These are phyloP conservation scores for Colletotrichum karsti DNA, from an alignment of 2,329 filamentous ascomycete genomes.

Conservation along the genomic window DNA sequence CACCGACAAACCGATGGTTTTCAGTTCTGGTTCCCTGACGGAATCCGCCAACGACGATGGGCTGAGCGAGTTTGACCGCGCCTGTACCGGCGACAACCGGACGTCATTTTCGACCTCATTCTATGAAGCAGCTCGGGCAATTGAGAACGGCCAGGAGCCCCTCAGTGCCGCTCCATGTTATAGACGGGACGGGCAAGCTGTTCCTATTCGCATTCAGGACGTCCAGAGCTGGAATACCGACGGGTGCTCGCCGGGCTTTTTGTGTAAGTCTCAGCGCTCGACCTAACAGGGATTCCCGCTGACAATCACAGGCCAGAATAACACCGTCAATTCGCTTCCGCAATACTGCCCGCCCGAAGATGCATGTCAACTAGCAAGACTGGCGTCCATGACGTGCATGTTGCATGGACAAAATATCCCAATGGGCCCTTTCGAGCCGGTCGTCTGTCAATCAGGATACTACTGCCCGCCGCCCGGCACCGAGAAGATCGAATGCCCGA, in stretches of 20 bases:
- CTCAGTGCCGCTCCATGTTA: slow-evolving; percentile 50
- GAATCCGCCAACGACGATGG: slow-evolving; percentile 25
- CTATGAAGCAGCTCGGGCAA: slow-evolving; percentile 42
- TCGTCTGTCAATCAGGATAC: slow-evolving; percentile 56
- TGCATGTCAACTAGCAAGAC: slow-evolving; percentile 44
- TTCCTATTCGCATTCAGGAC: slow-evolving; percentile 50
- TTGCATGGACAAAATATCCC: slow-evolving; percentile 43
- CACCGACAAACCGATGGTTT: slow-evolving; percentile 36
- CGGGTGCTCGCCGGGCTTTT: slow-evolving; percentile 51
- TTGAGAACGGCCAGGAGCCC: slow-evolving; percentile 36
- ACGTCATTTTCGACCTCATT: slow-evolving; percentile 50
- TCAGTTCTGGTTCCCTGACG: slow-evolving; percentile 36
- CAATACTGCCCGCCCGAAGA: slow-evolving; percentile 51
- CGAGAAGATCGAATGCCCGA: slow-evolving; percentile 51
- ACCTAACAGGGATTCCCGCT: not conserved
- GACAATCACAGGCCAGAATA: slow-evolving; percentile 46
- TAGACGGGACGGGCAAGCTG: slow-evolving; percentile 39
- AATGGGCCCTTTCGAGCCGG: slow-evolving; percentile 59
- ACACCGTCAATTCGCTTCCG: slow-evolving; percentile 54
- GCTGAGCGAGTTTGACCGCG: slow-evolving; percentile 46
- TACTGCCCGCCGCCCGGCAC: slow-evolving; percentile 56
- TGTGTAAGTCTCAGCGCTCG: slow-evolving; percentile 42
- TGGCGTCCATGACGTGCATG: slow-evolving; percentile 43
- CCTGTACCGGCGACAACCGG: slow-evolving; percentile 50
- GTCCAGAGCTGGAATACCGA: slow-evolving; percentile 42